Base-by-base conservation (phyloP, 495 filamentous ascomycete genomes). In the Neurospora sp. region DNA sequence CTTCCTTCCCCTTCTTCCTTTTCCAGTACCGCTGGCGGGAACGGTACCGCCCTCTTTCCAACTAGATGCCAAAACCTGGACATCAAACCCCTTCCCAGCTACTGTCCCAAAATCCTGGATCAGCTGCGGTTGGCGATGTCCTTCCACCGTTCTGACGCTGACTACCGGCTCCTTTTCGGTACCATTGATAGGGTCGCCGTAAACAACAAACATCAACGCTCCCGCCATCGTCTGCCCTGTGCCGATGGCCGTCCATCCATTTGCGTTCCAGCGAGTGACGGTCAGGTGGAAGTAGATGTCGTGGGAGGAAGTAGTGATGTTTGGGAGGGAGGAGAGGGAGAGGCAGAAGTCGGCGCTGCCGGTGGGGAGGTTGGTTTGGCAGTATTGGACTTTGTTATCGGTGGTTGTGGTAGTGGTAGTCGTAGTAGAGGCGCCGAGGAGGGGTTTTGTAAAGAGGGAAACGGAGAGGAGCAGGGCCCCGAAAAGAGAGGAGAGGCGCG, bases 171-270 rank as follows among this genome's bases (percentile, higher is more conserved):
- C 12, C 22, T 31, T 61, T 16, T 71, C 48, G 35, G 68, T 40
- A 4, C 44, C 38, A 12, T 73, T 69, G 2, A 41, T 20, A 5
- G 79, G 79, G 48, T 79, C 76, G 66, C 79, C 79, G 39, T 79
- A 81, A 53, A 81, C 76, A 39, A 81, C 73, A 68, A 81, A 76
- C 76, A 81, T 81, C 3, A 81, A 44, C 1, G 79, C 73, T 14
- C 76, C 77, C 18, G 72, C 73, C 79, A 81, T 81, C 1, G 40
- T 40, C 20, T 71, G 66, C n/a, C 79, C 79, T 9, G 77, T 73
- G 35, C 79, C 79, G 48, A 81, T 59, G 41, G 79, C 79, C 5
- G 76, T 81, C 79, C 79, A 81, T 38, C 79, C 79, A 14, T 46
- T 71, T 6, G 40, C 16, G 16, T 59, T 72, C 20, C 72, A 74